These are phyloP conservation scores for Picochlorum sp. DNA, from an alignment of 139 green algal species.

Conservation along the genomic window DNA sequence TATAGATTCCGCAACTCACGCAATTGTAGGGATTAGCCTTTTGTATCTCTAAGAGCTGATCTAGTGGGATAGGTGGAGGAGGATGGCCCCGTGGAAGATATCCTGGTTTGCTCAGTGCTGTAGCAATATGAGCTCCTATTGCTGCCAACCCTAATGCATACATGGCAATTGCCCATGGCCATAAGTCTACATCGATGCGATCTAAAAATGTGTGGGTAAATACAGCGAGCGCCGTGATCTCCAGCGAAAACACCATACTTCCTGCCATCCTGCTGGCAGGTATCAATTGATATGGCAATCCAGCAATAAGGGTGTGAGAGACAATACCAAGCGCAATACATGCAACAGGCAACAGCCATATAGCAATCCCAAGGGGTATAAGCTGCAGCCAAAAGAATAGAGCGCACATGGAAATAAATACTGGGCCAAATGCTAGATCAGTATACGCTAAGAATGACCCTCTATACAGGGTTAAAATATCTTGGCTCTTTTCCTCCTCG, in stretches of 20 bases:
- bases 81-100: constrained; percentile 6
- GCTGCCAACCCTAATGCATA: not conserved
- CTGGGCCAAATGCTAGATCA: constrained; percentile 15
- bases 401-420: not conserved
- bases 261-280: constrained; percentile 13
- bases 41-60: constrained; percentile 8
- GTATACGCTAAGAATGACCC: constrained; percentile 8
- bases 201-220: constrained; percentile 9
- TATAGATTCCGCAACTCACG: constrained; percentile 34
- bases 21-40: constrained; percentile 21
- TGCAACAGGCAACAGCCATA: constrained; percentile 10
- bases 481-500: constrained; percentile 20
- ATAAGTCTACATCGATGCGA: not conserved
- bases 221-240: not conserved
- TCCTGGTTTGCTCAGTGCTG: constrained; percentile 9
- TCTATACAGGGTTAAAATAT: constrained; percentile 22
- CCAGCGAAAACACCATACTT: constrained; percentile 14
- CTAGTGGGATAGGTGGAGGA: constrained; percentile 11
- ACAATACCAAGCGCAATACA: constrained; percentile 6
- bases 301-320: constrained; percentile 11
- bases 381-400: constrained; percentile 6
- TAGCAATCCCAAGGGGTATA: constrained; percentile 17
- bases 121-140: constrained; percentile 9
- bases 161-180: not conserved
- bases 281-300: constrained; percentile 19